Evolutionary conservation across 371 early-diverging fungal genomes (phyloP).

Genomic region (Parasitella parasitica): DNA sequence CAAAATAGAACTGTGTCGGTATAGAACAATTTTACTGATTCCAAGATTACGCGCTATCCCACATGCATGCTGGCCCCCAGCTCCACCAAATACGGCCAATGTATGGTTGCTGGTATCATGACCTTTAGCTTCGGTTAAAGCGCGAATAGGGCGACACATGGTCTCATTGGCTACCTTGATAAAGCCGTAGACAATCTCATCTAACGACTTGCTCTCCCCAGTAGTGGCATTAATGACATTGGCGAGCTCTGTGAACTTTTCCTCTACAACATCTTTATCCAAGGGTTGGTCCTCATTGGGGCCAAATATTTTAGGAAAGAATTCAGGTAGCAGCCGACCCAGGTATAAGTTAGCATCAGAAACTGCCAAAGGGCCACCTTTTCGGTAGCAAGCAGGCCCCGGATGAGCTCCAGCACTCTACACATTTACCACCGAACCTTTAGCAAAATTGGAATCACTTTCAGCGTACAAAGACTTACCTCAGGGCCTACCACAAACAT

Average conservation of each 20-base stretch:
- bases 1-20: slow-evolving; percentile 86
- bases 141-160: slow-evolving; percentile 94
- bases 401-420: slow-evolving; percentile 93
- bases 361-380: slow-evolving; percentile 90
- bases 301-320: slow-evolving; percentile 96
- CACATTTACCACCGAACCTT: background rate
- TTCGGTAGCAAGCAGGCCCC: slow-evolving; percentile 92
- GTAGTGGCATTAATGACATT: slow-evolving; percentile 59
- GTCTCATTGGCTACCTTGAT: slow-evolving; percentile 93
- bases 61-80: slow-evolving; percentile 93
- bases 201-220: slow-evolving; percentile 53
- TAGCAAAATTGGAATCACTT: background rate
- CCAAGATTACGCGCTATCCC: slow-evolving; percentile 90
- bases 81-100: slow-evolving; percentile 95
- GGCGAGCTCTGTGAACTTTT: slow-evolving; percentile 67
- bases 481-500: slow-evolving; percentile 95
- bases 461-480: slow-evolving; percentile 26
- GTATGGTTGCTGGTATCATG: slow-evolving; percentile 84
- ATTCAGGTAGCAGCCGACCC: slow-evolving; percentile 84
- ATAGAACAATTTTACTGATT: slow-evolving; percentile 79
- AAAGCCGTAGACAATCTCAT: slow-evolving; percentile 92
- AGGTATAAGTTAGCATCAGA: slow-evolving; percentile 93
- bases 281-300: slow-evolving; percentile 81
- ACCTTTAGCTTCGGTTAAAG: slow-evolving; percentile 93
- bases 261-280: slow-evolving; percentile 65